Base-by-base conservation (phyloP, 495 filamentous ascomycete species). In the Penicillium ochrochloron region DNA sequence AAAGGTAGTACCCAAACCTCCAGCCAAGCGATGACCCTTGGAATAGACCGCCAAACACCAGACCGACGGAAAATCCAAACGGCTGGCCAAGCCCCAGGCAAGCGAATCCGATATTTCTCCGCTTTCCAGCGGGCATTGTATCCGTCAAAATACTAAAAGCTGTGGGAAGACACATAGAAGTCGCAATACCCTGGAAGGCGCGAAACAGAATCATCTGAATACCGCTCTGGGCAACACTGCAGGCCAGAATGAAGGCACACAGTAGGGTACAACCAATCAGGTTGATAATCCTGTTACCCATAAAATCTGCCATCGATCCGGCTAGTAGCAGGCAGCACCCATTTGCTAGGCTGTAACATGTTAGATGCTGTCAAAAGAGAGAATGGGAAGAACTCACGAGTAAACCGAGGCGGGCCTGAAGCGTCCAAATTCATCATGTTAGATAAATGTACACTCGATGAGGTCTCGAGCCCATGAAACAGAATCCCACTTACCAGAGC, bases 31-130 rank as follows among this genome's bases (percentile, higher is more conserved):
- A 58, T 14, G 63, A 61, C 10, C 52, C 63, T 41, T 69, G 60
- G 51, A 88, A 82, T 8, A 86, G 61, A 8, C 86, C 85, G 23
- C 82, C 83, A 3, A 88, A 67, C 0, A 88, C 76, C 1, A 88
- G 72, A 0, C 86, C 85, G 10, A 85, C 41, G 0, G 80, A 78
- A 69, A 83, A 88, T 3, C 85, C 86, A 21, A 87, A 42, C 0
- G 82, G 82, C 59, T 81, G 78, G 3, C 79, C 82, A 5, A 81
- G 63, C 0, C 85, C 86, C 8, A 85, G 61, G 44, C 73, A 78
- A 0, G 82, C 79, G 64, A 88, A 86, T 0, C 73, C 85, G 0
- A 85, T 63, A 58, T 87, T 90, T 7, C 86, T 70, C 29, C 66
- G 55, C 19, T 73, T 68, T 0, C 86, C 85, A 9, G 55, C 60